Evolutionary conservation across 2,329 filamentous ascomycete species (phyloP).

Genomic region (Fusarium citri): DNA sequence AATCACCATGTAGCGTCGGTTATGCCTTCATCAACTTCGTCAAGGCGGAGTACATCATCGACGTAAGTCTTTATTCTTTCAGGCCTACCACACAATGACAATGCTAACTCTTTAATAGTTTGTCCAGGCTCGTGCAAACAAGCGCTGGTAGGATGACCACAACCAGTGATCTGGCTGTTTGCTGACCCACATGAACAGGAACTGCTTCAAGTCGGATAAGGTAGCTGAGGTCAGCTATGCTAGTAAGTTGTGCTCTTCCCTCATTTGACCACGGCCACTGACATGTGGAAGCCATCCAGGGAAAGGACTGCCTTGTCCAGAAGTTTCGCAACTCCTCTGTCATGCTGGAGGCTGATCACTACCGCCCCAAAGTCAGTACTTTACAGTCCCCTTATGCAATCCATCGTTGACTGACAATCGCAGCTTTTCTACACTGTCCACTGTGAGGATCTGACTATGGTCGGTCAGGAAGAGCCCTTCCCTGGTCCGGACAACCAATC

Average conservation of each 20-base stretch:
- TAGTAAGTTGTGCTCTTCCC: constrained; percentile 67
- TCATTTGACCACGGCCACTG: background rate
- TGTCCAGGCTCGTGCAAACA: constrained; percentile 75
- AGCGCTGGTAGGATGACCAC: constrained; percentile 68
- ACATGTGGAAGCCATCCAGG: constrained; percentile 79
- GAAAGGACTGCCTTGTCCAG: constrained; percentile 87
- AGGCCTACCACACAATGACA: background rate
- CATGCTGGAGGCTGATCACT: constrained; percentile 86
- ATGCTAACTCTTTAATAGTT: constrained; percentile 65
- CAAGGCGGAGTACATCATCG: constrained; percentile 78
- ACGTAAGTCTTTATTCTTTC: constrained; percentile 59
- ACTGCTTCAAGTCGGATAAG: constrained; percentile 85
- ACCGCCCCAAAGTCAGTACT: constrained; percentile 79
- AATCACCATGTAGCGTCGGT: constrained; percentile 74
- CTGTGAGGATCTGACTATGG: constrained; percentile 60
- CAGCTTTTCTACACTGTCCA: constrained; percentile 67
- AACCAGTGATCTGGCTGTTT: background rate
- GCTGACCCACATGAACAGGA: constrained; percentile 61
- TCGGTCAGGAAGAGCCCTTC: constrained; percentile 80
- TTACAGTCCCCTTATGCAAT: no score
- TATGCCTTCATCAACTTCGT: constrained; percentile 96
- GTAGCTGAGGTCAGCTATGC: constrained; percentile 93
- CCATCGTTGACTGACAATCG: background rate
- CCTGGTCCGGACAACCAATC: constrained; percentile 84
- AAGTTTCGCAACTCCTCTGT: constrained; percentile 98